Evolutionary conservation across 2,329 filamentous ascomycete species (phyloP).

Genomic region (Phyllosticta paracitricarpa): DNA sequence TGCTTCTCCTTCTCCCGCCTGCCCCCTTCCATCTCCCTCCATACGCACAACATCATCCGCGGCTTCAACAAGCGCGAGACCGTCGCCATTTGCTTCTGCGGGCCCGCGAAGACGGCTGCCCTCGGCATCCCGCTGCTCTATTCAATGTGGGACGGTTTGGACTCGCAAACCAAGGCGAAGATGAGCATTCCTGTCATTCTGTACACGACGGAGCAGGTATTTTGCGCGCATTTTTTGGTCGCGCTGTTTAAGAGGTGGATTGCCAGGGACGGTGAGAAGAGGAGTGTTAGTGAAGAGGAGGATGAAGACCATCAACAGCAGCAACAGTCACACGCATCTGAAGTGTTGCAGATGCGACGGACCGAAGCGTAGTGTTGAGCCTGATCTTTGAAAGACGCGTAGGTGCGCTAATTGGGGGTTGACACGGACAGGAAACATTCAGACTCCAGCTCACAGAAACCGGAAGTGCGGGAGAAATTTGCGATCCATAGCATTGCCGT

Average conservation of each 20-base stretch:
- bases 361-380: background rate
- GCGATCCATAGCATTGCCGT: no score
- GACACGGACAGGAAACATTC: no score
- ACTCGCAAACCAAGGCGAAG: conserved; percentile 5
- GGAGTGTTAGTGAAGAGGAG: background rate
- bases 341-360: conserved; percentile 11
- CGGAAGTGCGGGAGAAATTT: no score
- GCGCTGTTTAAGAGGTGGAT: conserved; percentile 6
- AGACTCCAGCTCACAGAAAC: no score
- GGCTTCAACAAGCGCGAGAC: conserved; percentile 3
- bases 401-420: no score
- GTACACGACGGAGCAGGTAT: conserved; percentile 9
- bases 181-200: conserved; percentile 5
- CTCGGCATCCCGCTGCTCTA: conserved; percentile 9
- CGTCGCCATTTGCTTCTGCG: conserved; percentile 10
- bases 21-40: background rate
- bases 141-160: conserved; percentile 4
- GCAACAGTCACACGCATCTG: background rate
- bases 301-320: background rate
- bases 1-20: conserved; percentile 1
- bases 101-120: conserved; percentile 7
- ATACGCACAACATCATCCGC: background rate
- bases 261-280: background rate
- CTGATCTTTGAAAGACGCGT: background rate
- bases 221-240: conserved; percentile 9